These are phyloP conservation scores for Citrullus mucosospermus DNA, from an alignment of 306 rosid genomes.

Conservation along the genomic window DNA sequence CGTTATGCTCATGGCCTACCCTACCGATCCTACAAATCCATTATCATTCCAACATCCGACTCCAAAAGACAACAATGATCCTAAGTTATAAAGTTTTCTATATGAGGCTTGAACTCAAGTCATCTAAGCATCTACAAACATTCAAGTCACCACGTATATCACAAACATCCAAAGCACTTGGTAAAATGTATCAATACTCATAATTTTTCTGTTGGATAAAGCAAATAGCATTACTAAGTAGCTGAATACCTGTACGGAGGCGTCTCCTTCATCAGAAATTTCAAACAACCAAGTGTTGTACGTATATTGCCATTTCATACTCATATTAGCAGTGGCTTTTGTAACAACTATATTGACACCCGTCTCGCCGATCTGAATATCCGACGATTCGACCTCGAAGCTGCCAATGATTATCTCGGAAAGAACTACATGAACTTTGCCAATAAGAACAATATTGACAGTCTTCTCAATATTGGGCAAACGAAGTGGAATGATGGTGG, in stretches of 20 bases:
- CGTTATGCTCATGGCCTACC: background rate
- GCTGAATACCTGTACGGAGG: constrained; percentile 49
- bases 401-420: constrained; percentile 42
- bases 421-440: constrained; percentile 44
- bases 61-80: background rate
- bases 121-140: background rate
- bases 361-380: constrained; percentile 38
- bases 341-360: constrained; percentile 50
- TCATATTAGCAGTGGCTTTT: constrained; percentile 61
- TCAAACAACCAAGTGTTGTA: constrained; percentile 47
- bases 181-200: background rate
- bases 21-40: background rate
- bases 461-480: constrained; percentile 46
- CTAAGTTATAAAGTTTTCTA: background rate
- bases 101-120: background rate
- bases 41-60: background rate
- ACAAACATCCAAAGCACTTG: background rate
- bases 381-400: constrained; percentile 40
- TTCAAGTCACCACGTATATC: background rate
- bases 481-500: constrained; percentile 43
- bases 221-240: background rate
- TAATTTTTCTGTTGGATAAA: background rate
- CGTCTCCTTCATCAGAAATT: constrained; percentile 61
- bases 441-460: constrained; percentile 39
- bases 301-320: constrained; percentile 57